Evolutionary conservation across 2,329 filamentous ascomycete species (phyloP).

Genomic region (Claviceps purpurea): DNA sequence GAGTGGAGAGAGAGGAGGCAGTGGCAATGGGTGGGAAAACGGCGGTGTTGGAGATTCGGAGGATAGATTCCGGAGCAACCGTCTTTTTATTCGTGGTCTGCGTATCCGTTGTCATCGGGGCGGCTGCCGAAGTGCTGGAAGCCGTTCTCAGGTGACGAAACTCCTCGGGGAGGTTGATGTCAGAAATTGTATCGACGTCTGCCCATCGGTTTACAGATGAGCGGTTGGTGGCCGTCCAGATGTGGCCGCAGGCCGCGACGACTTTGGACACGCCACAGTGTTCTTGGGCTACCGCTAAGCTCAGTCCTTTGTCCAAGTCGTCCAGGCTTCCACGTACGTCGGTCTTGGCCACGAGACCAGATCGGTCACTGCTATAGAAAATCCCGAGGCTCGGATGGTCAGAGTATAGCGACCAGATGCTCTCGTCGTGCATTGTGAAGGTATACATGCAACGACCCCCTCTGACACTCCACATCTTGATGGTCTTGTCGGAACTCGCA

Average conservation of each 20-base stretch:
- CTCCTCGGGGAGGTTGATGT: constrained; percentile 50
- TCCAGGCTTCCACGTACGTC: constrained; percentile 61
- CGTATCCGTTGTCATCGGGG: constrained; percentile 16
- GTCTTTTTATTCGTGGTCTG: constrained; percentile 37
- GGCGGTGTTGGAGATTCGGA: constrained; percentile 75
- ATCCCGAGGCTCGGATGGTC: constrained; percentile 72
- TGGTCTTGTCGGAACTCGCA: constrained; percentile 87
- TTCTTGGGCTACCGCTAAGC: constrained; percentile 82
- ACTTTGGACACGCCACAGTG: constrained; percentile 66
- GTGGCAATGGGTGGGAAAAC: constrained; percentile 49
- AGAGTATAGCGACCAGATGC: constrained; percentile 91
- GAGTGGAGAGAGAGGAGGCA: constrained; percentile 33
- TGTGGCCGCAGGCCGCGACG: constrained; percentile 56
- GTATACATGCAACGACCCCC: constrained; percentile 96
- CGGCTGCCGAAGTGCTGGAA: constrained; percentile 27
- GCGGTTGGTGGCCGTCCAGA: constrained; percentile 83
- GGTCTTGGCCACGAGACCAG: constrained; percentile 89
- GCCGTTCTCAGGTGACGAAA: constrained; percentile 35
- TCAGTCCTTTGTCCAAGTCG: constrained; percentile 71
- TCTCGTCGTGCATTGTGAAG: constrained; percentile 96
- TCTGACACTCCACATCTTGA: constrained; percentile 96
- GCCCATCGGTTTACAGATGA: constrained; percentile 89
- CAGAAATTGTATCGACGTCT: constrained; percentile 66
- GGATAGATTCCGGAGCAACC: constrained; percentile 64
- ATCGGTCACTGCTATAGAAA: constrained; percentile 91